Base-by-base conservation (phyloP, 139 green algal species). In the Axilococcus clingmanii region DNA sequence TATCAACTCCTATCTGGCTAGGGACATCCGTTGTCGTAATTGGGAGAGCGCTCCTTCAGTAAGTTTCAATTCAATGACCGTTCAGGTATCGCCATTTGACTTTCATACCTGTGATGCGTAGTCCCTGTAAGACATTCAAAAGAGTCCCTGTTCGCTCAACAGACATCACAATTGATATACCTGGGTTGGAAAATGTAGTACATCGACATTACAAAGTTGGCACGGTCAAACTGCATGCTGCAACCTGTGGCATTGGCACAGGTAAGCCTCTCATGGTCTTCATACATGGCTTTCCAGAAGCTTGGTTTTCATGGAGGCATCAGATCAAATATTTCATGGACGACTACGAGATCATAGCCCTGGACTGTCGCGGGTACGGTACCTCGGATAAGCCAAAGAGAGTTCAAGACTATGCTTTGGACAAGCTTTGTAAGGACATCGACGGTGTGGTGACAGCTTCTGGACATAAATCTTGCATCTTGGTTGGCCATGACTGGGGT, bases 401-500 rank as follows among this genome's bases (percentile, higher is more conserved):
- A 15, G 2, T 24, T 32, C 14, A 35, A 12, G 32, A 44, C 14
- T 86, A 86, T 59, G 20, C 11, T 7, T 48, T 82, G 15, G 31
- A 63, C 11, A 23, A 31, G 11, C 43, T 84, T 12, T 61, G 54
- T 6, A 25, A 57, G 1, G 78, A 86, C 36, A 31, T 84, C 4
- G 34, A 40, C 15, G 58, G 25, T 4, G 46, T 66, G 20, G 53
- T 83, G 7, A 15, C 29, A 31, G 69, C 70, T 3, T 61, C 80
- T 24, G 73, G 76, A 17, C 67, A 77, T 48, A 35, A 41, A 11
- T 40, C n/a, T n/a, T 79, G 59, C 50, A 69, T 70, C 2, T 64
- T 87, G 12, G 57, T 84, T 30, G 78, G 62, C 2, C 78, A 87
- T 51, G 78, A 87, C 65, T 87, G 78, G 71, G 76, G 75, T 25